phyloP scores from a whole-genome alignment of 2,329 filamentous ascomycete genomes.

The Xylaria sp. region DNA sequence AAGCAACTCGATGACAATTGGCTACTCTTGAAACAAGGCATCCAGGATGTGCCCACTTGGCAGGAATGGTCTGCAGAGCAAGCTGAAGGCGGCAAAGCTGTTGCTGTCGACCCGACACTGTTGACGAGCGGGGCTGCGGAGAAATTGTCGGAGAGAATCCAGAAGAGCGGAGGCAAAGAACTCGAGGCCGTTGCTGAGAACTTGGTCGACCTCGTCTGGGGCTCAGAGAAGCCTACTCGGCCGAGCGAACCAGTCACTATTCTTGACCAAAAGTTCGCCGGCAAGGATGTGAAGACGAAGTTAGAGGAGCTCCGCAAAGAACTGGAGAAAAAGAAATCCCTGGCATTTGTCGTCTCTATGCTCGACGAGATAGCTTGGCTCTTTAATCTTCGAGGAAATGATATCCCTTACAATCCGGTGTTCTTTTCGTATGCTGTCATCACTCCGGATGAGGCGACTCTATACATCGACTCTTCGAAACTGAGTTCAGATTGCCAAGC shows the following conservation, averaged over 20 bases:
- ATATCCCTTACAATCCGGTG: constrained; percentile 97
- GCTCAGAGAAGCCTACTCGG: constrained; percentile 73
- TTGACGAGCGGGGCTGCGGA: constrained; percentile 73
- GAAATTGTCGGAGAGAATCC: constrained; percentile 86
- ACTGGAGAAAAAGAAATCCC: constrained; percentile 86
- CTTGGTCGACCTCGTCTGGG: constrained; percentile 93
- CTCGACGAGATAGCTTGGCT: constrained; percentile 98
- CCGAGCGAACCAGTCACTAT: constrained; percentile 81
- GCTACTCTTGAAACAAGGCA: constrained; percentile 89
- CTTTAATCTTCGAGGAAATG: constrained; percentile 94
- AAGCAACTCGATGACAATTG: constrained; percentile 94
- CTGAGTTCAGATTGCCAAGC: constrained; percentile 73
- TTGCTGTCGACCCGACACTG: constrained; percentile 90
- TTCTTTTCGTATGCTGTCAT: constrained; percentile 97
- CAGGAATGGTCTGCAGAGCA: constrained; percentile 95
- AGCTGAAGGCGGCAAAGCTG: constrained; percentile 84
- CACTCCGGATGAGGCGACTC: constrained; percentile 77
- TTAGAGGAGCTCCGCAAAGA: constrained; percentile 89
- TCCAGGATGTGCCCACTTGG: constrained; percentile 95
- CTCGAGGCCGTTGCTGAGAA: constrained; percentile 82
- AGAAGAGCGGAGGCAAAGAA: constrained; percentile 83
- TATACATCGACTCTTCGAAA: constrained; percentile 88
- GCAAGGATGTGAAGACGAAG: constrained; percentile 85
- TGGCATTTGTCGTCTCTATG: constrained; percentile 91
- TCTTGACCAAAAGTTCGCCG: constrained; percentile 77